These are phyloP conservation scores for Clathrospora elynae DNA, from an alignment of 2,329 filamentous ascomycete species.

Conservation along the genomic window DNA sequence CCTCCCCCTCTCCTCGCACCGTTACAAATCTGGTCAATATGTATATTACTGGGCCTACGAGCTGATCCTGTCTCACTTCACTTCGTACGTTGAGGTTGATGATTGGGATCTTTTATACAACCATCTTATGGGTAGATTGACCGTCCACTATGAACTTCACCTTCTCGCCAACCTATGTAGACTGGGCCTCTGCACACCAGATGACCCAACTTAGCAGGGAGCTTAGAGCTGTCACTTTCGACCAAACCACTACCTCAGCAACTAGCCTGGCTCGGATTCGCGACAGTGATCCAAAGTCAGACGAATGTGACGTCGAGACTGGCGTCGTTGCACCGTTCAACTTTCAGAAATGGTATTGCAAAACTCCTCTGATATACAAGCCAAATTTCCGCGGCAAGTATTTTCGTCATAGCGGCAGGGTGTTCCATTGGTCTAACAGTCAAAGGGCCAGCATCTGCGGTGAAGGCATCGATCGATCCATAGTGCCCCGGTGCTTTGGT, in stretches of 20 bases:
- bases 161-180: not conserved
- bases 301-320: not conserved
- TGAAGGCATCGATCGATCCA: constrained; percentile 14
- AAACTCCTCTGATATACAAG: not conserved
- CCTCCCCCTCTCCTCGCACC: no score
- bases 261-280: constrained; percentile 12
- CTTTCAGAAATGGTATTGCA: not conserved
- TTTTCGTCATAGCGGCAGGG: not conserved
- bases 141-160: not conserved
- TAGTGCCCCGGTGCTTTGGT: constrained; percentile 55
- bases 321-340: not conserved
- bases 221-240: not conserved
- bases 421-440: not conserved
- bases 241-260: not conserved
- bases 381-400: not conserved
- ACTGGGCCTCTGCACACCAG: not conserved
- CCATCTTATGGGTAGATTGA: not conserved
- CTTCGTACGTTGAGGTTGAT: no score
- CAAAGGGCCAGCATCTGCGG: not conserved
- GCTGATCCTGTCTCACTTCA: no score
- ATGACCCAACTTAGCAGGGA: not conserved
- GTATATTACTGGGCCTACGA: no score
- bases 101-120: not conserved
- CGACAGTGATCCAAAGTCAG: constrained; percentile 44
- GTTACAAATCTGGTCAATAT: no score